Evolutionary conservation across 2,329 filamentous ascomycete genomes (phyloP).

Genomic region (Pseudogymnoascus sp.): DNA sequence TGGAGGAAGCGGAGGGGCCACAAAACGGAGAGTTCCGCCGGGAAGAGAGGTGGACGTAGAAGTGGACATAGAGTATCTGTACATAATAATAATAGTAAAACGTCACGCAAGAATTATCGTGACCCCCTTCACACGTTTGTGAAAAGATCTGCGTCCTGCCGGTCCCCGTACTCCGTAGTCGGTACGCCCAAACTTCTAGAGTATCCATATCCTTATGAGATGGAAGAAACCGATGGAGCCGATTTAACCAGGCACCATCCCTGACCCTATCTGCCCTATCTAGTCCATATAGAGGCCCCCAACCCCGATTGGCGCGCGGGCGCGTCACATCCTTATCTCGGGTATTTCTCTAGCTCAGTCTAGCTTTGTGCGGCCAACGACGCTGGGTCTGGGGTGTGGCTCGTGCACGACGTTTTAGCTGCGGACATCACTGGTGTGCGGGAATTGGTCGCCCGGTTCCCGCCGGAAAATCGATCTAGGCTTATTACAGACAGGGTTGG

Average conservation of each 20-base stretch:
- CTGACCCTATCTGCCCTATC: not conserved
- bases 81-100: not conserved
- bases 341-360: not conserved
- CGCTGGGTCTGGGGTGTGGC: not conserved
- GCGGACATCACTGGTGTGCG: not conserved
- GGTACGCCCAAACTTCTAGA: not conserved
- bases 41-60: not conserved
- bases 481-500: not conserved
- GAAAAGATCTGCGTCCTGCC: not conserved
- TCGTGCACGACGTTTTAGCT: not conserved
- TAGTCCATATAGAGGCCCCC: not conserved
- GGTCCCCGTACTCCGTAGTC: not conserved
- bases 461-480: not conserved
- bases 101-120: not conserved
- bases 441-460: not conserved
- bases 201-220: not conserved
- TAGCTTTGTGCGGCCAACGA: not conserved
- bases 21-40: not conserved
- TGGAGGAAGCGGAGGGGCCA: not conserved
- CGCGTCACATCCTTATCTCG: conserved; percentile 2
- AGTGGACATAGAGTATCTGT: not conserved
- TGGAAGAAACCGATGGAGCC: not conserved
- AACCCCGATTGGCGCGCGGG: not conserved
- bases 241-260: not conserved
- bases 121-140: not conserved